These are phyloP conservation scores for Apiotrichum siamense DNA, from an alignment of 1,284 basidiomycete species.

Conservation along the genomic window DNA sequence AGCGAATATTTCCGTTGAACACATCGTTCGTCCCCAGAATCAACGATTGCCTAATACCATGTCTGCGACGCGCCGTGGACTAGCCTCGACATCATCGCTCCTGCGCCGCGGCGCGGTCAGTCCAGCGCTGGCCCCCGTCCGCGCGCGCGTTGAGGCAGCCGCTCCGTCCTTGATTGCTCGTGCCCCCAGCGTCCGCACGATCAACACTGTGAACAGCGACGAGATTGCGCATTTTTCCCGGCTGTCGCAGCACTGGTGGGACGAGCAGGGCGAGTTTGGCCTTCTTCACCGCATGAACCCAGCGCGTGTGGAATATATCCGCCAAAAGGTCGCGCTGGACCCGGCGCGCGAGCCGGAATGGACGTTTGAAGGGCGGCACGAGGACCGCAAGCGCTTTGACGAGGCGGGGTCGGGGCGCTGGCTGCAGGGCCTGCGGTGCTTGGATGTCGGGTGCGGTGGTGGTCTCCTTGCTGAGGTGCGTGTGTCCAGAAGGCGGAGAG, in stretches of 20 bases:
- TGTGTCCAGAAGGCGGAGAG: background rate
- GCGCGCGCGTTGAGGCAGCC: too few relatives aligned
- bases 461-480: constrained; percentile 85
- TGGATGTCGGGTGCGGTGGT: constrained; percentile 92
- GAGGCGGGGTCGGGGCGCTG: constrained; percentile 39
- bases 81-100: too few relatives aligned
- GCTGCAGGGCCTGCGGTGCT: constrained; percentile 60
- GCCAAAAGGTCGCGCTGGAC: constrained; percentile 65
- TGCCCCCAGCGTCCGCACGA: background rate
- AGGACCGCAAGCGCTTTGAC: constrained; percentile 37
- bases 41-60: too few relatives aligned
- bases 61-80: too few relatives aligned
- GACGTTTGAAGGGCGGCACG: constrained; percentile 42
- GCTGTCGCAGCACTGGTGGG: constrained; percentile 93
- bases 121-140: too few relatives aligned
- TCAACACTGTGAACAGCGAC: constrained; percentile 52
- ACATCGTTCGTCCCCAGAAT: too few relatives aligned
- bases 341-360: constrained; percentile 53
- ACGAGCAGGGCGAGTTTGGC: constrained; percentile 84
- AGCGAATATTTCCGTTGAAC: background rate
- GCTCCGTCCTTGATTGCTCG: too few relatives aligned
- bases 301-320: constrained; percentile 74
- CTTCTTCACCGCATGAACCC: constrained; percentile 96
- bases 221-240: constrained; percentile 91
- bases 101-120: too few relatives aligned